Evolutionary conservation across 2,329 filamentous ascomycete species (phyloP).

Genomic region (Colletotrichum incanum): DNA sequence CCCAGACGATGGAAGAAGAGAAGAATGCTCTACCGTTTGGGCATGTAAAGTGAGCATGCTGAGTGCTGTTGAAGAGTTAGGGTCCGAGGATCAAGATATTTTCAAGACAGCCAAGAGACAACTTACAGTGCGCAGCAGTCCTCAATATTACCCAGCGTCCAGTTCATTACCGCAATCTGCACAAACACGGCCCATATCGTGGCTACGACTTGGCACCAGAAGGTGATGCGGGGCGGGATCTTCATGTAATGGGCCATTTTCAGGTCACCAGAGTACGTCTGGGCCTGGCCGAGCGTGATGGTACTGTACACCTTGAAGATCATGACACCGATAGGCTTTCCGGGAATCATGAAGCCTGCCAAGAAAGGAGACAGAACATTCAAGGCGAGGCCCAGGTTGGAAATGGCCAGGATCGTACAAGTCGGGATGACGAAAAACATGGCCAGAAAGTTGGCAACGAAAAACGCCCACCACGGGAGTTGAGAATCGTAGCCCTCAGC

Average conservation of each 20-base stretch:
- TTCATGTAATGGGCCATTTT: slow-evolving; percentile 67
- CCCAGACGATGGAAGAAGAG: slow-evolving; percentile 71
- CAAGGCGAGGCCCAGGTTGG: slow-evolving; percentile 50
- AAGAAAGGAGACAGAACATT: slow-evolving; percentile 65
- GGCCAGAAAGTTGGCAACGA: slow-evolving; percentile 55
- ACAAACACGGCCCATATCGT: slow-evolving; percentile 61
- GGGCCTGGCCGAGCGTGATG: slow-evolving; percentile 47
- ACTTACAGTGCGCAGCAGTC: slow-evolving; percentile 55
- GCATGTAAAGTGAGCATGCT: slow-evolving; percentile 58
- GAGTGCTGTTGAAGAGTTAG: slow-evolving; percentile 55
- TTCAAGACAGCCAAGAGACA: background rate
- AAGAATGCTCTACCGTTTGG: slow-evolving; percentile 62
- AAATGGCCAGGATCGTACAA: slow-evolving; percentile 38
- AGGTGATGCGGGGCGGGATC: slow-evolving; percentile 70
- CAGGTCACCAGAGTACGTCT: slow-evolving; percentile 60
- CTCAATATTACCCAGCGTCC: slow-evolving; percentile 60
- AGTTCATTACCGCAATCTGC: slow-evolving; percentile 56
- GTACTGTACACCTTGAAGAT: slow-evolving; percentile 53
- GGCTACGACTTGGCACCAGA: slow-evolving; percentile 74
- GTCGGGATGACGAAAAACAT: slow-evolving; percentile 63
- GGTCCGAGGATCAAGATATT: accelerated
- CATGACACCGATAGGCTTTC: slow-evolving; percentile 56
- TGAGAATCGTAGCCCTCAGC: slow-evolving; percentile 71
- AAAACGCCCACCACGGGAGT: slow-evolving; percentile 56
- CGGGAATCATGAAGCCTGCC: slow-evolving; percentile 67